Evolutionary conservation across 306 rosid species (phyloP), one percentile per base, ranked within the genome.

Genomic region (Inga laurina): DNA sequence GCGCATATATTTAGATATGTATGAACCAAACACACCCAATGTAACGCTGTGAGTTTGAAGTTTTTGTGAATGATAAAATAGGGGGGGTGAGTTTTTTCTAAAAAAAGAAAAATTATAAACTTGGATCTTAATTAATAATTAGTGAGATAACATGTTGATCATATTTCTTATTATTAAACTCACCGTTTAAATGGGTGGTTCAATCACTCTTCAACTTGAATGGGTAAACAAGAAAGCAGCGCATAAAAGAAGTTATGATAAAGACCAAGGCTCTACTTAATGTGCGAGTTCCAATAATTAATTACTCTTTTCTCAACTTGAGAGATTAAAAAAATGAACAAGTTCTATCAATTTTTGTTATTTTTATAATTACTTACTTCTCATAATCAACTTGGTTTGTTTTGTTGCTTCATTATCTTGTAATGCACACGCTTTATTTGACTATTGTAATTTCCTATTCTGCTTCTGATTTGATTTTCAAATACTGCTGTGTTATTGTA

Each of bases 351-450:
- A 52, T 13, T 22, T 46, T 4, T 8, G 21, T 19, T 68, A 41
- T 2, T 68, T 43, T 69, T 56, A 46, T 35, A 30, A 3, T 57
- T 32, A 61, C 32, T 51, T 37, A 52, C 13, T 10, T 24, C 37
- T 70, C 45, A 52, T 57, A 45, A 75, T 52, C 30, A 64, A 65
- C 74, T 80, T 81, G 48, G 34, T 68, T 84, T 37, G 5, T 37
- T 37, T 37, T 37, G 45, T 22, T 80, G 8, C n/a, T 10, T 32
- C 46, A 45, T 74, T 75, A 75, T 65, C 84, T 57, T 75, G 12
- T 27, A 52, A 43, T 41, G 27, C 76, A 52, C 79, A 52, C 56
- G 48, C 56, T 2, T 57, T 21, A 82, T 62, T 81, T 87, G 87
- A 87, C 87, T 74, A 1, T 72, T 5, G 41, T n/a, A n/a, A n/a